A percentile compares a stretch with the other conserved stretches of the same genome.
These are phyloP conservation scores for Dactylorhiza incarnata DNA, from an alignment of 106 monocot species.

Conservation along the genomic window DNA sequence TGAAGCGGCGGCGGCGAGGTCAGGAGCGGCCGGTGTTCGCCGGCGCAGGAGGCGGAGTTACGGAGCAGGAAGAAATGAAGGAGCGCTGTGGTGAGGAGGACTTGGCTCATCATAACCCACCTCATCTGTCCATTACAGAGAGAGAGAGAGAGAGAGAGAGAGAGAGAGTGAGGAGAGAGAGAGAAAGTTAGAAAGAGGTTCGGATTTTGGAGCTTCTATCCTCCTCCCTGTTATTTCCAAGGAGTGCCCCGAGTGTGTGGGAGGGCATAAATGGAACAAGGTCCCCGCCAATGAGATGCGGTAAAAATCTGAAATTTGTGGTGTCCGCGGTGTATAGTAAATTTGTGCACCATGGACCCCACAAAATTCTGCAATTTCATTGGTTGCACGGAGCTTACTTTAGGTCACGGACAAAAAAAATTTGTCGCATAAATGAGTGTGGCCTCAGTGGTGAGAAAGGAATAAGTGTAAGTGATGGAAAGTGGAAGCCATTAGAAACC, in stretches of 20 bases:
- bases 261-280: no score
- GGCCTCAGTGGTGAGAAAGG: not conserved
- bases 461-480: not conserved
- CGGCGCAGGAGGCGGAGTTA: not conserved
- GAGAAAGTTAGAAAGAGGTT: not conserved
- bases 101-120: not conserved
- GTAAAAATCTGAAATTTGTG: no score
- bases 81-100: not conserved
- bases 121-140: conserved; percentile 1
- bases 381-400: no score
- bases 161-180: not conserved
- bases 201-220: not conserved
- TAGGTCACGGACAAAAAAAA: no score
- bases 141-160: no score
- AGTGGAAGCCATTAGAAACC: not conserved
- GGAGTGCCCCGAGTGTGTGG: not conserved
- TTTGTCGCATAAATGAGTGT: conserved; percentile 9
- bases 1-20: not conserved
- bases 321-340: no score
- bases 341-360: no score
- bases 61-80: conserved; percentile 5
- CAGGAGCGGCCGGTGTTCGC: not conserved
- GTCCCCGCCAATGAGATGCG: no score
- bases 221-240: conserved; percentile 3
- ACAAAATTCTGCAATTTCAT: no score